Conservation (phyloP, 2,329 filamentous ascomycete species). For the Colletotrichum limetticola region DNA sequence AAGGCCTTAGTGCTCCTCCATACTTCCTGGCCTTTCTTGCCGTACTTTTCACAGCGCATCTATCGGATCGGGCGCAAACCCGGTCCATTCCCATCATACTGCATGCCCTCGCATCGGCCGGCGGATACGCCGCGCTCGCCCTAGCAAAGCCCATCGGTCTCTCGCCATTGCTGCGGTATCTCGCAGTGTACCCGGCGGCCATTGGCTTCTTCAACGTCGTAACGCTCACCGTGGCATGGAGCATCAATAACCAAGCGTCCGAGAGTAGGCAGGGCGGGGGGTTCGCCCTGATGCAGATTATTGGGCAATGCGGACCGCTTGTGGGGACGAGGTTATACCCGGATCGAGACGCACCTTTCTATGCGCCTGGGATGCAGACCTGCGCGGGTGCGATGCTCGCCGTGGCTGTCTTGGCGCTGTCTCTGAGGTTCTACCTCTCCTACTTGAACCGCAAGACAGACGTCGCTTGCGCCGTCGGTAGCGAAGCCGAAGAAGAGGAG, state of each 20-base stretch:
- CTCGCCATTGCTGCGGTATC: conserved; percentile 68
- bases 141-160: conserved; percentile 61
- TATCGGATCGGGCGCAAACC: conserved; percentile 74
- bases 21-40: conserved; percentile 80
- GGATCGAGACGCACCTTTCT: conserved; percentile 68
- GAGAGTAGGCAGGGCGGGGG: conserved; percentile 78
- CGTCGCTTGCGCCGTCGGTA: conserved; percentile 40
- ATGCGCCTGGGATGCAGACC: conserved; percentile 69
- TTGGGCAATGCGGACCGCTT: conserved; percentile 83
- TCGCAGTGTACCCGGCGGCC: conserved; percentile 81
- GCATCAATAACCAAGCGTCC: conserved; percentile 83
- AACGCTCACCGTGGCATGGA: conserved; percentile 88
- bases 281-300: conserved; percentile 82
- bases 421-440: conserved; percentile 64
- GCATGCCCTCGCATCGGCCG: conserved; percentile 74
- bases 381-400: conserved; percentile 72
- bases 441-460: conserved; percentile 62
- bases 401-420: conserved; percentile 66
- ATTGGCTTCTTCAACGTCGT: conserved; percentile 87
- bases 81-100: conserved; percentile 75
- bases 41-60: conserved; percentile 77
- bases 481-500: conserved; percentile 49
- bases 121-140: conserved; percentile 70
- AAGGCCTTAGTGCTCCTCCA: conserved; percentile 84
- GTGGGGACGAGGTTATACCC: conserved; percentile 76